Conservation (phyloP, 768 basidiomycete genomes). For the Mrakia frigida region DNA sequence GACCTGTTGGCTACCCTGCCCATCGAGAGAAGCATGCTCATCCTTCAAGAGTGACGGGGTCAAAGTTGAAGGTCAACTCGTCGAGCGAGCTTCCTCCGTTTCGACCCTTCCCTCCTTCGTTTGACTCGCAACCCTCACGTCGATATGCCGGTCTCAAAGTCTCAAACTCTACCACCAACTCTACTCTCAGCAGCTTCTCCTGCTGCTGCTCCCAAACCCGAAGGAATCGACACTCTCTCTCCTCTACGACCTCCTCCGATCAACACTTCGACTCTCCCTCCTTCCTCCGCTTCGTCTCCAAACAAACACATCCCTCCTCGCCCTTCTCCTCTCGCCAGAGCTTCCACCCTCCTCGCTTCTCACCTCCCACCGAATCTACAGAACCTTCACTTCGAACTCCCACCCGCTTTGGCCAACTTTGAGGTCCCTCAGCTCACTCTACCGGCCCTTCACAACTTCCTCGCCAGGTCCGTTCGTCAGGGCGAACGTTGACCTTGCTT, state of each 20-base stretch:
- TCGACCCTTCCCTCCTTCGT: not conserved
- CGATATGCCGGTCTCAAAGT: not conserved
- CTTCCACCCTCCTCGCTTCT: not conserved
- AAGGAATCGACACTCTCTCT: not conserved
- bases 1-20: not conserved
- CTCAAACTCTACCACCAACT: not conserved
- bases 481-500: not conserved
- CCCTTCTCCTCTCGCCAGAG: constrained; percentile 5
- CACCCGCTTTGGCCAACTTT: constrained; percentile 7
- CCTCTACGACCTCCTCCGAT: not conserved
- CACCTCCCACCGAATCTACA: constrained; percentile 12
- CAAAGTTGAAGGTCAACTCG: not conserved
- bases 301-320: not conserved
- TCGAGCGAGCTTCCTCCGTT: not conserved
- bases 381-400: constrained; percentile 14
- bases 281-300: not conserved
- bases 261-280: not conserved
- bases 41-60: not conserved
- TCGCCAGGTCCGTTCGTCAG: not conserved
- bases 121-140: too few species aligned
- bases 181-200: not conserved
- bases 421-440: not conserved
- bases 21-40: not conserved
- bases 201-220: not conserved
- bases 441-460: not conserved